phyloP scores from a whole-genome alignment of 2,329 filamentous ascomycete genomes.

The Meredithiella fracta region DNA sequence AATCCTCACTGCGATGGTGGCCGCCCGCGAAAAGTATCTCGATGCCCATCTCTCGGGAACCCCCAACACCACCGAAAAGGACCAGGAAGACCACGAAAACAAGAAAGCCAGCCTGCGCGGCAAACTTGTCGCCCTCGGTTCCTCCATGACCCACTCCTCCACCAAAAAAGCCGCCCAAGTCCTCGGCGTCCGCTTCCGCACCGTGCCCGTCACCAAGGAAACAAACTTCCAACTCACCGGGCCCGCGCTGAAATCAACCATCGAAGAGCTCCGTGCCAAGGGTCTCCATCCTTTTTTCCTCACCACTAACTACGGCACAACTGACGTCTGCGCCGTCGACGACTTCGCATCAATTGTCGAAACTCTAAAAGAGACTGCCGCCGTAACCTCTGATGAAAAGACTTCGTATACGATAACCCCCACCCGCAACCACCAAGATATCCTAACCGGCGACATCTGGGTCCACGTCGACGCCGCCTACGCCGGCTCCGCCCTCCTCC shows the following conservation, averaged over 20 bases:
- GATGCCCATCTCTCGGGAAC: conserved; percentile 38
- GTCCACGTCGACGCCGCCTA: conserved; percentile 90
- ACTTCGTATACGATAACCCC: neutral
- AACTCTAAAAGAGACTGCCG: conserved; percentile 20
- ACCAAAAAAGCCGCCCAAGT: conserved; percentile 80
- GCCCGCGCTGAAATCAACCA: conserved; percentile 38
- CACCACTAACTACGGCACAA: conserved; percentile 71
- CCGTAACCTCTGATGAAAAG: neutral
- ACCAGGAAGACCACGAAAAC: conserved; percentile 30
- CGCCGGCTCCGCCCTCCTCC: conserved; percentile 69
- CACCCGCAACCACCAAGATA: conserved; percentile 16
- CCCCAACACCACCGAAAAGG: conserved; percentile 21
- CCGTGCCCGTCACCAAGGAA: conserved; percentile 44
- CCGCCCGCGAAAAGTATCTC: conserved; percentile 67
- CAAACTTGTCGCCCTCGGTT: conserved; percentile 59
- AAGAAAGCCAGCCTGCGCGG: conserved; percentile 50
- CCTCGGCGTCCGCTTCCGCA: conserved; percentile 64
- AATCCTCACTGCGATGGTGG: conserved; percentile 71
- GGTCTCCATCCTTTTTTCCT: conserved; percentile 76
- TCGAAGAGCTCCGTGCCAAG: conserved; percentile 48
- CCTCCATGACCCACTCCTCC: conserved; percentile 63
- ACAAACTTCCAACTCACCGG: conserved; percentile 58
- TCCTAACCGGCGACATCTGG: conserved; percentile 46
- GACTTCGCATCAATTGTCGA: conserved; percentile 54
- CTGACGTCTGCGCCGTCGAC: conserved; percentile 75